A percentile compares a stretch with the other conserved stretches of the same genome.
These are phyloP conservation scores for Persicaria maculosa DNA, from an alignment of 148 eudicot genomes.

Conservation along the genomic window DNA sequence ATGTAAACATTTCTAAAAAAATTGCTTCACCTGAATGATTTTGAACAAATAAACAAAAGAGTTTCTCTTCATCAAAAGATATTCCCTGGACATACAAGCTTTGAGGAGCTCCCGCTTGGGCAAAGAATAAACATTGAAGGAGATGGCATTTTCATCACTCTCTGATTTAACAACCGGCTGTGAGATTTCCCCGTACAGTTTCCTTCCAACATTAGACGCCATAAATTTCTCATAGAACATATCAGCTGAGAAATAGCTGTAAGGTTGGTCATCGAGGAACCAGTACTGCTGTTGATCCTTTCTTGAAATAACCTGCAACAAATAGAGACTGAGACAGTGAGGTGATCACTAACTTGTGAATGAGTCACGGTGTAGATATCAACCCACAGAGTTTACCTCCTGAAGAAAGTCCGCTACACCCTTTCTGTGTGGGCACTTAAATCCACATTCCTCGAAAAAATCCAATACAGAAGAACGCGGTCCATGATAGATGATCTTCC, in stretches of 20 bases:
- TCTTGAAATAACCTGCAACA: conserved; percentile 57
- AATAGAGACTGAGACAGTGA: background rate
- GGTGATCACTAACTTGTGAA: background rate
- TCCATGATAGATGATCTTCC: conserved; percentile 78
- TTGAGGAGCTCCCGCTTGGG: conserved; percentile 55
- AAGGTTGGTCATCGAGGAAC: conserved; percentile 26
- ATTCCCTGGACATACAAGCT: conserved; percentile 73
- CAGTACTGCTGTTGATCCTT: conserved; percentile 81
- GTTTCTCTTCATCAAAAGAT: conserved; percentile 65
- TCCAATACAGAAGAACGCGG: conserved; percentile 39
- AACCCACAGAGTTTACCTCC: conserved; percentile 35
- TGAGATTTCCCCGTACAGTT: conserved; percentile 38
- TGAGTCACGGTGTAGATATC: background rate
- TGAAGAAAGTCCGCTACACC: conserved; percentile 90
- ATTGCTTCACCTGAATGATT: conserved; percentile 40
- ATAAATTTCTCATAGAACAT: conserved; percentile 38
- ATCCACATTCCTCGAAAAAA: conserved; percentile 60
- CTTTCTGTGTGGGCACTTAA: conserved; percentile 72
- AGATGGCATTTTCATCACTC: conserved; percentile 41
- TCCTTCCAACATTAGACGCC: conserved; percentile 41
- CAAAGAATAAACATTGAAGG: conserved; percentile 40
- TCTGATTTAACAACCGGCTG: conserved; percentile 36
- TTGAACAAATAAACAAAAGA: conserved; percentile 64
- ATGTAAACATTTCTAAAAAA: too few relatives aligned
- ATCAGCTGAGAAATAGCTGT: conserved; percentile 41